Conservation (phyloP, 192 early-diverging fungal genomes). For the Funneliformis geosporum region DNA sequence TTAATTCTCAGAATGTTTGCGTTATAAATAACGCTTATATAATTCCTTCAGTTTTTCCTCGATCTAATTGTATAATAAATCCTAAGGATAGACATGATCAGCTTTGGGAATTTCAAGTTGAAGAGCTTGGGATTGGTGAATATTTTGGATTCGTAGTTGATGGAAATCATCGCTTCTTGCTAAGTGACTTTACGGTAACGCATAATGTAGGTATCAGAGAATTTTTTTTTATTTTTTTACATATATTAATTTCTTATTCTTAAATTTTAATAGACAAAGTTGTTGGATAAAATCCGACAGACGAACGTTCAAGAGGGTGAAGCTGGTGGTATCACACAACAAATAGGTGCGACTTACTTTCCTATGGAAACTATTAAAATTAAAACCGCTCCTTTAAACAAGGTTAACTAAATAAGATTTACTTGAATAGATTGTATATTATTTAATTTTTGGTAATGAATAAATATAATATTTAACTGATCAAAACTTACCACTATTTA, state of each 20-base stretch:
- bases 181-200: slow-evolving; percentile 53
- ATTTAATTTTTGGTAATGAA: neutral
- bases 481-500: neutral
- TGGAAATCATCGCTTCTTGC: slow-evolving; percentile 57
- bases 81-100: neutral
- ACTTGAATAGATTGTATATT: neutral
- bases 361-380: slow-evolving; percentile 90
- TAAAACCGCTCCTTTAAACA: slow-evolving; percentile 85
- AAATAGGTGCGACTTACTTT: slow-evolving; percentile 99
- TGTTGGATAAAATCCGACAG: slow-evolving; percentile 98
- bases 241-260: neutral
- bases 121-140: slow-evolving; percentile 40
- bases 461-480: neutral
- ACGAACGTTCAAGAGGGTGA: slow-evolving; percentile 99
- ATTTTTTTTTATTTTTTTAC: neutral
- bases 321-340: slow-evolving; percentile 99
- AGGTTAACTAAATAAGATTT: slow-evolving; percentile 36
- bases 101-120: slow-evolving; percentile 45
- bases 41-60: neutral
- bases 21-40: neutral
- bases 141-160: slow-evolving; percentile 60
- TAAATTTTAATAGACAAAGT: slow-evolving; percentile 66
- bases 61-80: neutral
- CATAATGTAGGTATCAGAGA: slow-evolving; percentile 53
- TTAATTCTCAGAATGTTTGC: neutral